Percentiles rank a stretch among this genome's conserved stretches.
phyloP scores from a whole-genome alignment of 192 early-diverging fungal species.

The Entophlyctis luteolus region DNA sequence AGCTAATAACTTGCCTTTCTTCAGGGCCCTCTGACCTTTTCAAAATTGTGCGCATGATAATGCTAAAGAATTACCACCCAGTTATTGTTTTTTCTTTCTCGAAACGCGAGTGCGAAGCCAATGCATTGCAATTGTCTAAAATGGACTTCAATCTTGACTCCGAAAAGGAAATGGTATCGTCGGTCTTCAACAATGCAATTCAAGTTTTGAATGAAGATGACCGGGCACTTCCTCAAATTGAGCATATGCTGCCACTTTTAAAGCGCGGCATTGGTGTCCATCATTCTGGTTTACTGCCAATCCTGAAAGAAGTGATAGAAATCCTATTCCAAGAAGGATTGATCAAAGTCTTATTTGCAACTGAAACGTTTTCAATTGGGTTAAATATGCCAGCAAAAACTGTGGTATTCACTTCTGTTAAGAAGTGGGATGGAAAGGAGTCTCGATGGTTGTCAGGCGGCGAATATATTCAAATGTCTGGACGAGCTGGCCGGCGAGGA shows the following conservation, averaged over 20 bases:
- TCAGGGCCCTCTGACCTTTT: slow-evolving; percentile 73
- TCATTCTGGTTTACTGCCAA: slow-evolving; percentile 91
- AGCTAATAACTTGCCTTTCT: not conserved
- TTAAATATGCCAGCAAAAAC: slow-evolving; percentile 99
- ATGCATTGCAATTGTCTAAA: slow-evolving; percentile 87
- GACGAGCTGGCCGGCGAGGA: slow-evolving; percentile 94
- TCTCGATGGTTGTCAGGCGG: slow-evolving; percentile 76
- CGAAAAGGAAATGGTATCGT: slow-evolving; percentile 77
- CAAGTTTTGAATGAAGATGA: slow-evolving; percentile 82
- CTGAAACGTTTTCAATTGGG: slow-evolving; percentile 98
- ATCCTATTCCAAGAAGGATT: slow-evolving; percentile 97
- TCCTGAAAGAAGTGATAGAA: slow-evolving; percentile 95
- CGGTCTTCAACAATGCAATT: slow-evolving; percentile 86
- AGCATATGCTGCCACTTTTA: slow-evolving; percentile 84
- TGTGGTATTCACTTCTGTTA: slow-evolving; percentile 89
- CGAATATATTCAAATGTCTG: slow-evolving; percentile 99
- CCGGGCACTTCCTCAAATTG: slow-evolving; percentile 84
- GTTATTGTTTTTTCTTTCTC: slow-evolving; percentile 96
- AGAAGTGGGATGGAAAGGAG: slow-evolving; percentile 90
- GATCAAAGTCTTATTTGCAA: slow-evolving; percentile 96
- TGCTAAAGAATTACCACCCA: slow-evolving; percentile 93
- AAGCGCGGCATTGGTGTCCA: slow-evolving; percentile 94
- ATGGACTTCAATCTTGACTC: slow-evolving; percentile 85
- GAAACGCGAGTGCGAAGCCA: slow-evolving; percentile 87
- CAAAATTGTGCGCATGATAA: slow-evolving; percentile 94